A percentile compares a stretch with the other conserved stretches of the same genome.
Conservation (phyloP, 225 moss, liverwort and hornwort genomes). For the Lunularia cruciata region DNA sequence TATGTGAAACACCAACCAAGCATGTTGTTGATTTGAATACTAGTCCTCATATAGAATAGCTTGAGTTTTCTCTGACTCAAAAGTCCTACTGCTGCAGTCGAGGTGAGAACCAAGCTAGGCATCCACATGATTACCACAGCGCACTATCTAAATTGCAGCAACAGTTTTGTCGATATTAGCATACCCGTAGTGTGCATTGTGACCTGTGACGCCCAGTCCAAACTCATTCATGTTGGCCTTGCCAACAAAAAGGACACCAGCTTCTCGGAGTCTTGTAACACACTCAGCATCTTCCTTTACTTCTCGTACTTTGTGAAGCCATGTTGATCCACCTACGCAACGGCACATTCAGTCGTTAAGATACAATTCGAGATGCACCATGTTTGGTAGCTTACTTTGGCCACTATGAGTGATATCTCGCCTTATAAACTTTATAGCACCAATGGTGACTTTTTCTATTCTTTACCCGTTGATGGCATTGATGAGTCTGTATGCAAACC, state of each 20-base stretch:
- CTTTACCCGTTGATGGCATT: too few species aligned
- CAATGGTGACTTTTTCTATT: too few species aligned
- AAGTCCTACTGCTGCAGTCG: not conserved
- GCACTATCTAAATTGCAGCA: too few species aligned
- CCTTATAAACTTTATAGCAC: too few species aligned
- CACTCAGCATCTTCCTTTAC: constrained; percentile 79
- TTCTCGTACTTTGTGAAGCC: constrained; percentile 76
- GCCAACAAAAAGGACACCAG: constrained; percentile 74
- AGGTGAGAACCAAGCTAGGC: not conserved
- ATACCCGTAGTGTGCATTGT: constrained; percentile 84
- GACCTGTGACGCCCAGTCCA: constrained; percentile 83
- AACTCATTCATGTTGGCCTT: constrained; percentile 96
- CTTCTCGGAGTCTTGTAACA: constrained; percentile 65
- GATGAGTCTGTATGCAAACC: too few species aligned
- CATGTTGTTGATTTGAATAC: too few species aligned
- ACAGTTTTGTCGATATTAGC: too few species aligned
- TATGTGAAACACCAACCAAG: constrained; percentile 23
- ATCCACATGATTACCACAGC: not conserved
- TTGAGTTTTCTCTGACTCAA: not conserved
- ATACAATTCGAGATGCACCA: too few species aligned
- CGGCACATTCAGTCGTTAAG: too few species aligned
- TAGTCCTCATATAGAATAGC: too few species aligned
- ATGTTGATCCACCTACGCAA: constrained; percentile 67
- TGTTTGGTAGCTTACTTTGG: too few species aligned
- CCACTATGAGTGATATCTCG: too few species aligned